Evolutionary conservation across 257 asterid genomes (phyloP), one percentile per base, ranked within the genome.

Genomic region (Solanum chiquidenum): DNA sequence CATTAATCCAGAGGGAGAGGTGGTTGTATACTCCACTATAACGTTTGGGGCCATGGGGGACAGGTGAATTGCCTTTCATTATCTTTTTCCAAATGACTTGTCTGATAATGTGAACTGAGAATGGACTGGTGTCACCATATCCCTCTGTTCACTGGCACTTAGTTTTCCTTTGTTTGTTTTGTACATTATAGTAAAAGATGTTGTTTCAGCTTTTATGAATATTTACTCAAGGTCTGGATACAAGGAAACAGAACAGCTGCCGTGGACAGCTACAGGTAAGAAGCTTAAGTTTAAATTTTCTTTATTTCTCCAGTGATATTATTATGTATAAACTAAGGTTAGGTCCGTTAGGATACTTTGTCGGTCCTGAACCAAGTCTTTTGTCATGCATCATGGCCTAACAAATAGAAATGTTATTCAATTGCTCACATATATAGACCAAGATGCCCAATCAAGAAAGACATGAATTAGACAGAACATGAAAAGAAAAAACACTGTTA

Each of bases 31-130:
- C 89, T 94, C 99, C 80, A 95, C 99, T 90, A 95, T 97, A 69
- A 97, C 99, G 62, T 97, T 96, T 91, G 99, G 99, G 88, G 99
- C 99, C 90, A 96, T 97, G 99, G 99, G 99, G 86, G 99, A 97
- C 96, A 97, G 99, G 99, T 97, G 87, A 74, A 40, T 35, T 40
- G 42, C 37, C 83, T 71, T 74, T 86, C 69, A 42, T 68, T 79
- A 71, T n/a, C 77, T 40, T 69, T 27, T 46, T 71, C 71, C 77
- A 27, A 31, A 12, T 86, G 31, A 13, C 52, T 69, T 20, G 31
- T 33, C 34, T 71, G 71, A 71, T 69, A 52, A 86, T 85, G 46
- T 40, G 87, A 69, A 60, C 60, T 69, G 35, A 34, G 13, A 44
- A 18, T 14, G 38, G 66, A 79, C 66, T 79, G 38, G 66, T 79